Percentiles rank a stretch among this genome's conserved stretches.
Evolutionary conservation across 331 rosid species (phyloP).

Genomic region (Rhamnella rubrinervis): DNA sequence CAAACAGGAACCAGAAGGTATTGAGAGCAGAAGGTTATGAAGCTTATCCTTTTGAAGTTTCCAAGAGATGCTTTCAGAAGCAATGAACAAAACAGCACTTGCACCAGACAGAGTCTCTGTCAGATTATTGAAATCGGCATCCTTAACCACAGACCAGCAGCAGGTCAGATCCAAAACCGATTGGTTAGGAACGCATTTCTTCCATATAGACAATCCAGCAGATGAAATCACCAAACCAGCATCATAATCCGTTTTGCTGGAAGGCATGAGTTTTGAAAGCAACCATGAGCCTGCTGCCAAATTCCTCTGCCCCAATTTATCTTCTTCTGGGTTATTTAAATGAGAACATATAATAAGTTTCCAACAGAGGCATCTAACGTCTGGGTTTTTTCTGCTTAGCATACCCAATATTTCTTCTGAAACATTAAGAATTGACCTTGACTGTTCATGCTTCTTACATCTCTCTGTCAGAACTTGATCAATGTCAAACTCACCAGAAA

Average conservation of each 20-base stretch:
- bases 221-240: slow-evolving; percentile 55
- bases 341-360: slow-evolving; percentile 65
- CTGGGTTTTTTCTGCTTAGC: slow-evolving; percentile 58
- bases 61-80: slow-evolving; percentile 64
- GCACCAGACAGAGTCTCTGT: slow-evolving; percentile 63
- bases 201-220: slow-evolving; percentile 75
- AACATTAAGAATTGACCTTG: slow-evolving; percentile 74
- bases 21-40: slow-evolving; percentile 58
- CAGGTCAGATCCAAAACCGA: slow-evolving; percentile 51
- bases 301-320: slow-evolving; percentile 33
- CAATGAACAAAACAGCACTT: slow-evolving; percentile 72
- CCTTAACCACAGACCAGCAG: slow-evolving; percentile 76
- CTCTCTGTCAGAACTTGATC: slow-evolving; percentile 66
- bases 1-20: slow-evolving; percentile 68
- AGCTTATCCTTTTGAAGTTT: slow-evolving; percentile 58
- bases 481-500: too few species aligned
- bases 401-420: slow-evolving; percentile 59
- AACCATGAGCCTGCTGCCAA: slow-evolving; percentile 55
- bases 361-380: slow-evolving; percentile 77
- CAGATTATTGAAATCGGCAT: slow-evolving; percentile 42
- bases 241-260: slow-evolving; percentile 24
- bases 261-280: slow-evolving; percentile 78
- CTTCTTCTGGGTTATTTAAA: slow-evolving; percentile 30
- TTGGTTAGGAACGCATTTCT: slow-evolving; percentile 57
- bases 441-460: slow-evolving; percentile 54